Evolutionary conservation across 768 basidiomycete species (phyloP).

Genomic region (Pseudohyphozyma bogoriensis): DNA sequence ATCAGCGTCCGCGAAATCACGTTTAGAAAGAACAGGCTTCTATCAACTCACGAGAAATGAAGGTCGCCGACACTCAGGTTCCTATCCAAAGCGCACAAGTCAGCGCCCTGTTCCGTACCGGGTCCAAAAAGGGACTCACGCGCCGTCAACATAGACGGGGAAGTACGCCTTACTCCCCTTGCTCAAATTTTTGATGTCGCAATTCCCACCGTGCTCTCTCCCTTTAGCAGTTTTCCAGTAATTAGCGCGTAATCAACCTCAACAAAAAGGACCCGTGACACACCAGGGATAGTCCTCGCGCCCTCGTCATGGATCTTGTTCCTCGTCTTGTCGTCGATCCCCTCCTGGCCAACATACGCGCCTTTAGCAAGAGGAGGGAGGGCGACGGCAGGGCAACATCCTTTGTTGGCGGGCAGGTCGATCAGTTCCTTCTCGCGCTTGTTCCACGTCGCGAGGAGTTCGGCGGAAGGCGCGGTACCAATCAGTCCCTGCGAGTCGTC

Average conservation of each 20-base stretch:
- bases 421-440: slow-evolving; percentile 58
- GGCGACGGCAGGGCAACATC: slow-evolving; percentile 55
- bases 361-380: slow-evolving; percentile 53
- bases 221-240: too few species aligned
- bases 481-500: slow-evolving; percentile 19
- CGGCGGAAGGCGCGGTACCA: slow-evolving; percentile 64
- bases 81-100: too few species aligned
- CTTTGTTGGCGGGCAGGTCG: slow-evolving; percentile 44
- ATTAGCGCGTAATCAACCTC: too few species aligned
- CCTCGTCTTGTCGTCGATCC: slow-evolving; percentile 43
- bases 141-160: slow-evolving; percentile 66
- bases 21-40: slow-evolving; percentile 23
- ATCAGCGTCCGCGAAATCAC: too few species aligned
- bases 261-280: too few species aligned
- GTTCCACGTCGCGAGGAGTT: slow-evolving; percentile 66
- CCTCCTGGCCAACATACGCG: slow-evolving; percentile 62
- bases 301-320: slow-evolving; percentile 56
- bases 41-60: slow-evolving; percentile 72
- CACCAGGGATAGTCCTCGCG: slow-evolving; percentile 62
- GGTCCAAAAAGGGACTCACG: too few species aligned
- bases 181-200: slow-evolving; percentile 50
- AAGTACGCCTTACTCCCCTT: slow-evolving; percentile 50
- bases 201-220: slow-evolving; percentile 65
- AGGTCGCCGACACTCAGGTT: slow-evolving; percentile 68
- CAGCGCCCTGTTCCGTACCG: too few species aligned